A percentile compares a stretch with the other conserved stretches of the same genome.
phyloP scores from a whole-genome alignment of 805 yeast genomes.

The Yueomyces sp. region DNA sequence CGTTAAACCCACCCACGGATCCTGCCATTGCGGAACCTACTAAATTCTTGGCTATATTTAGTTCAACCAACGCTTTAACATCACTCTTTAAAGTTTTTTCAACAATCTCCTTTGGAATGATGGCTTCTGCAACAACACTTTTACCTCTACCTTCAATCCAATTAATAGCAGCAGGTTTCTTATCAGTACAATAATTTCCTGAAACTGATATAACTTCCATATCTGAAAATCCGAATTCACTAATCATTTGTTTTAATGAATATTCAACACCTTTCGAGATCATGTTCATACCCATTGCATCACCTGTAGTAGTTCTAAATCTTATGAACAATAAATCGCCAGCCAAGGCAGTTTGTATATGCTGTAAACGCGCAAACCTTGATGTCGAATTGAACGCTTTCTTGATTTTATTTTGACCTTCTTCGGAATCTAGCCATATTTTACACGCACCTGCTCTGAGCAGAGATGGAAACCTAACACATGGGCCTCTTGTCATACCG shows the following conservation, averaged over 20 bases:
- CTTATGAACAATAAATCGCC: constrained; percentile 82
- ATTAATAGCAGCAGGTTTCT: constrained; percentile 94
- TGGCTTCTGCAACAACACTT: constrained; percentile 92
- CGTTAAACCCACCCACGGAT: constrained; percentile 93
- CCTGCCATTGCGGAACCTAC: constrained; percentile 99
- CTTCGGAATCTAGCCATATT: constrained; percentile 89
- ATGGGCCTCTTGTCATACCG: constrained; percentile 99
- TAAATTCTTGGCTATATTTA: constrained; percentile 79
- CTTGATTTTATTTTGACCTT: constrained; percentile 71
- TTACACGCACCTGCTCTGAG: constrained; percentile 89
- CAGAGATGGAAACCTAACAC: constrained; percentile 78
- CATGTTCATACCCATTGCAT: constrained; percentile 99
- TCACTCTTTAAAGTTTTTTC: constrained; percentile 76
- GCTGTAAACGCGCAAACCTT: constrained; percentile 89
- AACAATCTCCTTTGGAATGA: constrained; percentile 73
- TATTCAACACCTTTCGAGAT: constrained; percentile 94
- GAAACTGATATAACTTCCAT: constrained; percentile 88
- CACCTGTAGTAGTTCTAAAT: constrained; percentile 98
- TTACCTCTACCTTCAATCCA: constrained; percentile 99
- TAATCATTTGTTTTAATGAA: constrained; percentile 71
- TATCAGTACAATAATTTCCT: constrained; percentile 96
- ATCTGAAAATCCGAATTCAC: constrained; percentile 84
- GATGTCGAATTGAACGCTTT: constrained; percentile 93
- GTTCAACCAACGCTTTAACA: constrained; percentile 82
- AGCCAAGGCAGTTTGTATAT: constrained; percentile 85